Evolutionary conservation across 2,329 filamentous ascomycete genomes (phyloP).

Genomic region (Teratosphaeria viscida): DNA sequence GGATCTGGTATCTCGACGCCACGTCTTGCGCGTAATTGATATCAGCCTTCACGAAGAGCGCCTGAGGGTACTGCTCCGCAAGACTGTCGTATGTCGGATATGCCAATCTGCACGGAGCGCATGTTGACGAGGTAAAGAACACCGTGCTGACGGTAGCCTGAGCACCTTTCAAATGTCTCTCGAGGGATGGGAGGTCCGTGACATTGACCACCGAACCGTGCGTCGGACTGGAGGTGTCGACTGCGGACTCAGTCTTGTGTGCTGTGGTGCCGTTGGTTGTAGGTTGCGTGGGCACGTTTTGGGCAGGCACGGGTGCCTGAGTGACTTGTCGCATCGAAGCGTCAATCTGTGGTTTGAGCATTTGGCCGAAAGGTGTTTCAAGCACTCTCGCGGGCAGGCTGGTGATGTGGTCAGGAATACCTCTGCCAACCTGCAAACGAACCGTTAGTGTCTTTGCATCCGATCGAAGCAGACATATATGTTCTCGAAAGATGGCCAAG

Average conservation of each 20-base stretch:
- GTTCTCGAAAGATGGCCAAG: neutral
- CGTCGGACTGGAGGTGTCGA: neutral
- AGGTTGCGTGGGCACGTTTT: constrained; percentile 14
- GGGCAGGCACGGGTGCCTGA: constrained; percentile 43
- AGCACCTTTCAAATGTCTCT: constrained; percentile 50
- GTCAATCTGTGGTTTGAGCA: constrained; percentile 70
- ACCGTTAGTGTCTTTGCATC: neutral
- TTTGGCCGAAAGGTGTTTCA: constrained; percentile 75
- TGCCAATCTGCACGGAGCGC: constrained; percentile 70
- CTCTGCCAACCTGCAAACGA: constrained; percentile 53
- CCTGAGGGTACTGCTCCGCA: constrained; percentile 59
- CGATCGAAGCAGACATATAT: neutral
- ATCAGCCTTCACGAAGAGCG: constrained; percentile 73
- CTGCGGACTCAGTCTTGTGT: neutral
- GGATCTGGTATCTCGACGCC: constrained; percentile 54
- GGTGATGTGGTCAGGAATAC: constrained; percentile 78
- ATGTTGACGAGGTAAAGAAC: constrained; percentile 88
- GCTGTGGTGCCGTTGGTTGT: constrained; percentile 2
- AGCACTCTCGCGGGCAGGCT: constrained; percentile 78
- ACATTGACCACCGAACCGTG: constrained; percentile 50
- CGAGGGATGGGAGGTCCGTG: constrained; percentile 48
- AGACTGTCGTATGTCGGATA: constrained; percentile 76
- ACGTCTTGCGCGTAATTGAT: constrained; percentile 53
- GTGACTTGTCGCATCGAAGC: constrained; percentile 52
- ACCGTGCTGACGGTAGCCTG: constrained; percentile 62